These are phyloP conservation scores for Penicillium pulvis DNA, from an alignment of 495 filamentous ascomycete species.

Conservation along the genomic window DNA sequence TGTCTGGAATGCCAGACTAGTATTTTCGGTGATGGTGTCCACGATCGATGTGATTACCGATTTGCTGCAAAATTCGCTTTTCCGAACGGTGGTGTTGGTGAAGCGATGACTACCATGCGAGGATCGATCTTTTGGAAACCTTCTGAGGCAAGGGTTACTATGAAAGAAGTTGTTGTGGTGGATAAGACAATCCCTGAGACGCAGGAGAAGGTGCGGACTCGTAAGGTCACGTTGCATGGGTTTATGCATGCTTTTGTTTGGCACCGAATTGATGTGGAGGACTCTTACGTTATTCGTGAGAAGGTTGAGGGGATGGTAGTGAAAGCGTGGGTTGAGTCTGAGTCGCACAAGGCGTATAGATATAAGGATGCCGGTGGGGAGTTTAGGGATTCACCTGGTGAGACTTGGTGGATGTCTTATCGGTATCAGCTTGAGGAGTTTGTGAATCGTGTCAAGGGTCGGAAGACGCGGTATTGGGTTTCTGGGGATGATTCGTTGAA, in stretches of 20 bases:
- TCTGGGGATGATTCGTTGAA: conserved; percentile 46
- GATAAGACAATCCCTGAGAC: conserved; percentile 28
- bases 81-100: conserved; percentile 46
- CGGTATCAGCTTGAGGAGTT: conserved; percentile 58
- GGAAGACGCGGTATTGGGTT: conserved; percentile 47
- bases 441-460: conserved; percentile 49
- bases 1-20: conserved; percentile 37
- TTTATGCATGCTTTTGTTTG: conserved; percentile 34
- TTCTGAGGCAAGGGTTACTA: conserved; percentile 17
- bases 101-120: conserved; percentile 36
- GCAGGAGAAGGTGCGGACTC: conserved; percentile 28
- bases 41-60: conserved; percentile 36
- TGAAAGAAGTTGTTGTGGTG: conserved; percentile 25
- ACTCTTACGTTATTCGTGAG: conserved; percentile 38
- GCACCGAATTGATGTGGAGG: conserved; percentile 49
- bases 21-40: conserved; percentile 31
- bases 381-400: conserved; percentile 37
- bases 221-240: conserved; percentile 26
- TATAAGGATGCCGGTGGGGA: conserved; percentile 35
- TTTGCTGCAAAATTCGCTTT: conserved; percentile 46
- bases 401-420: conserved; percentile 54
- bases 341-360: conserved; percentile 45
- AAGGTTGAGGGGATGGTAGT: conserved; percentile 23
- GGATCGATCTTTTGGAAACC: conserved; percentile 23
- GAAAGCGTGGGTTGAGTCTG: conserved; percentile 39